Conservation (phyloP, 2,329 filamentous ascomycete species). For the Alternaria incomplexa region DNA sequence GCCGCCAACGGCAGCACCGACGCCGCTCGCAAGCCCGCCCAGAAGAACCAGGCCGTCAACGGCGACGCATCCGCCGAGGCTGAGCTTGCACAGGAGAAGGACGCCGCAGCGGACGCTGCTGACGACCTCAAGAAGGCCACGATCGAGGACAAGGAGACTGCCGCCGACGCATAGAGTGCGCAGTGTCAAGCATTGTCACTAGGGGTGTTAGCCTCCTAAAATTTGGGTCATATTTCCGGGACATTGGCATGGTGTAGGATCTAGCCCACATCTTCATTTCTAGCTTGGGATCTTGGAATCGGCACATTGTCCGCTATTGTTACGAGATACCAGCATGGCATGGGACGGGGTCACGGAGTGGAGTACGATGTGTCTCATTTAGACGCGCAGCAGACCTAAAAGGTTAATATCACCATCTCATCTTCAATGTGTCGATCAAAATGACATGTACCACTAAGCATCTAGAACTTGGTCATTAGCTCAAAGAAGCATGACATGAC, state of each 20-base stretch:
- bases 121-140: constrained; percentile 66
- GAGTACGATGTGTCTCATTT: constrained; percentile 19
- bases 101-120: constrained; percentile 63
- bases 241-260: constrained; percentile 25
- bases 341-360: constrained; percentile 24
- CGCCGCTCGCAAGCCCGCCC: constrained; percentile 60
- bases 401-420: constrained; percentile 24
- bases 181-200: constrained; percentile 1
- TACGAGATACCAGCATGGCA: constrained; percentile 28
- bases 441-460: neutral
- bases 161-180: constrained; percentile 31
- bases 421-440: constrained; percentile 3
- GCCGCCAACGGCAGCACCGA: constrained; percentile 59
- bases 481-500: constrained; percentile 8
- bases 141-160: constrained; percentile 59
- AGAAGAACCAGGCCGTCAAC: constrained; percentile 60
- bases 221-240: constrained; percentile 24
- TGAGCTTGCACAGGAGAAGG: constrained; percentile 63
- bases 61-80: constrained; percentile 59
- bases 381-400: constrained; percentile 26
- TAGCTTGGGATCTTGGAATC: constrained; percentile 24
- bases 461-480: neutral
- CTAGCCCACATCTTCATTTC: constrained; percentile 22
- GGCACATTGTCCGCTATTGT: constrained; percentile 20
- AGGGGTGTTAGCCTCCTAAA: constrained; percentile 13